Conservation (phyloP, 2,329 filamentous ascomycete genomes). For the Neofusicoccum cordaticola region DNA sequence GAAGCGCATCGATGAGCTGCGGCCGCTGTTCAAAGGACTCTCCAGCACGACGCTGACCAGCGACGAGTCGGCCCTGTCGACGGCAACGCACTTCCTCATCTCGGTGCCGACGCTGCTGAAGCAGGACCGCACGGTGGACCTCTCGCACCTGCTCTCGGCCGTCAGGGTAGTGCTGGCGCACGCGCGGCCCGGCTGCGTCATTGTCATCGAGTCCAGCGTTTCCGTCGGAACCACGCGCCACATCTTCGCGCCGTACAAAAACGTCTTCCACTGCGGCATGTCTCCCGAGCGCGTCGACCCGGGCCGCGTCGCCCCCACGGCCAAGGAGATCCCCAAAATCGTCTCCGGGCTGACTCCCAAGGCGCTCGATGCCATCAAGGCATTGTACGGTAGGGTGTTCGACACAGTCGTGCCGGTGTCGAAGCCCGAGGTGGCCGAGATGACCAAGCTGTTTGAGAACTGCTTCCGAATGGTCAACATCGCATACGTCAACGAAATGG, state of each 20-base stretch:
- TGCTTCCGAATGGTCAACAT: constrained; percentile 57
- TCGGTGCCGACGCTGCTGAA: constrained; percentile 53
- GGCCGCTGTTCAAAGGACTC: constrained; percentile 20
- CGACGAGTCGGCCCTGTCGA: constrained; percentile 41
- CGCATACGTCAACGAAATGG: constrained; percentile 57
- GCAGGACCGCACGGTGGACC: constrained; percentile 48
- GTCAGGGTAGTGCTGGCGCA: constrained; percentile 42
- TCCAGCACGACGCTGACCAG: neutral
- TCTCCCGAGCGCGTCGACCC: constrained; percentile 46
- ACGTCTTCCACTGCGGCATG: constrained; percentile 10
- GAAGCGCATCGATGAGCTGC: constrained; percentile 12
- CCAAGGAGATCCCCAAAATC: constrained; percentile 50
- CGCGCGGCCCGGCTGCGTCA: constrained; percentile 45
- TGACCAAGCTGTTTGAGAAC: constrained; percentile 59
- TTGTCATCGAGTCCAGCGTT: constrained; percentile 56
- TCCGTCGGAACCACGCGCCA: constrained; percentile 55
- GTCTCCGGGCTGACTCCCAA: constrained; percentile 51
- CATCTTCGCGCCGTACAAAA: constrained; percentile 34
- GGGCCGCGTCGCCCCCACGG: constrained; percentile 41
- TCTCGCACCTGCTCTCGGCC: constrained; percentile 47
- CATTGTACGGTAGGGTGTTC: constrained; percentile 50
- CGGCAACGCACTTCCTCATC: constrained; percentile 54
- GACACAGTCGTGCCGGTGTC: constrained; percentile 50
- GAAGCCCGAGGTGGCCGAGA: constrained; percentile 55
- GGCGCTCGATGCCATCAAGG: constrained; percentile 45